These are phyloP conservation scores for Ascosphaera aggregata DNA, from an alignment of 2,329 filamentous ascomycete genomes.

Conservation along the genomic window DNA sequence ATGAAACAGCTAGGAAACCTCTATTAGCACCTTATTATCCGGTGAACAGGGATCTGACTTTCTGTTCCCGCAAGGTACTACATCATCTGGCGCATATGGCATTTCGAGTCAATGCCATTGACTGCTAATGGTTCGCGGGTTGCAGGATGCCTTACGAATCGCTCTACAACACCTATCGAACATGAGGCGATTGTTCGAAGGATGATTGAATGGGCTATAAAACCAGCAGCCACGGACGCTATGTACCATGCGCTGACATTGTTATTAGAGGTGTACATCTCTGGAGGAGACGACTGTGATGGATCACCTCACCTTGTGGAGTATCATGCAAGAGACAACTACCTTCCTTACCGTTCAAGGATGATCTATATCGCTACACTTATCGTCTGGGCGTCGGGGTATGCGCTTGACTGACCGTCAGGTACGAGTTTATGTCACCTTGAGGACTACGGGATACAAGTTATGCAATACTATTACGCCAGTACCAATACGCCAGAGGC, in stretches of 20 bases:
- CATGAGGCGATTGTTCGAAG: conserved; percentile 55
- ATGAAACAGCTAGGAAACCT: conserved; percentile 20
- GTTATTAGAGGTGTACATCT: conserved; percentile 57
- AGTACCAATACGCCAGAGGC: conserved; percentile 37
- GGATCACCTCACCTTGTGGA: conserved; percentile 19
- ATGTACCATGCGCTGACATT: conserved; percentile 85
- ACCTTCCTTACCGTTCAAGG: conserved; percentile 80
- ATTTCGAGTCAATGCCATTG: conserved; percentile 93
- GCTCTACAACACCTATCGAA: conserved; percentile 63
- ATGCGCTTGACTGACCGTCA: conserved; percentile 63
- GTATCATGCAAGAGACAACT: conserved; percentile 73
- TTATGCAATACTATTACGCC: conserved; percentile 18
- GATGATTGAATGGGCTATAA: conserved; percentile 86
- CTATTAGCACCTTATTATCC: conserved; percentile 8
- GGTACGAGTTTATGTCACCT: conserved; percentile 9
- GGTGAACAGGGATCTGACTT: conserved; percentile 44
- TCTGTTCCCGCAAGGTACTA: conserved; percentile 70
- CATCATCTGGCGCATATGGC: conserved; percentile 94
- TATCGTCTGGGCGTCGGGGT: conserved; percentile 90
- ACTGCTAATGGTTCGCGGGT: conserved; percentile 91
- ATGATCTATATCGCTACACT: conserved; percentile 82
- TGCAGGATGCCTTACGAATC: conserved; percentile 61
- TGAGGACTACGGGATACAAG: neutral
- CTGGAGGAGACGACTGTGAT: conserved; percentile 15
- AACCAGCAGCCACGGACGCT: conserved; percentile 69